These are phyloP conservation scores for Phytophthora quininea DNA, from an alignment of 352 stramenopile species.

Conservation along the genomic window DNA sequence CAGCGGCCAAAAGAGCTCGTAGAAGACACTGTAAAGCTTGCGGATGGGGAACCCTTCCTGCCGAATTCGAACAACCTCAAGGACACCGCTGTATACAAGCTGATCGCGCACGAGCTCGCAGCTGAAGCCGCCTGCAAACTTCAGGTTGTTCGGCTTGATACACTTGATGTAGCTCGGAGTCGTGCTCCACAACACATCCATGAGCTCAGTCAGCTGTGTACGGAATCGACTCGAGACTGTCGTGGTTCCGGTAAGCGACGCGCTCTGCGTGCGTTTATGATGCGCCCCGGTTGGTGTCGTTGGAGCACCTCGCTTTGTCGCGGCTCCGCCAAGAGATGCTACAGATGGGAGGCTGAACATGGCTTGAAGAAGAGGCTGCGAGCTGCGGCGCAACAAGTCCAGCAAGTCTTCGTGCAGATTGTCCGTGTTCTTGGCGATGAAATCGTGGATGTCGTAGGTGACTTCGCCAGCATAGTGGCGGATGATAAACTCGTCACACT, in stretches of 20 bases:
- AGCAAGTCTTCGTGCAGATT: constrained; percentile 89
- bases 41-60: constrained; percentile 92
- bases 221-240: constrained; percentile 79
- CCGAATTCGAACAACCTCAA: constrained; percentile 93
- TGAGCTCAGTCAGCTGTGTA: constrained; percentile 81
- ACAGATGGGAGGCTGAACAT: constrained; percentile 49
- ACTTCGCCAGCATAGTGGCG: constrained; percentile 86
- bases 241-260: constrained; percentile 62
- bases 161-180: constrained; percentile 95
- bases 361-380: constrained; percentile 64
- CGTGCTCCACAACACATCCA: constrained; percentile 85
- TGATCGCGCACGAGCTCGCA: constrained; percentile 90
- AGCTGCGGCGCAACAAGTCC: constrained; percentile 72
- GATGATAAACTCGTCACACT: constrained; percentile 88
- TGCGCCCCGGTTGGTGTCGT: constrained; percentile 20
- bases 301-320: constrained; percentile 31
- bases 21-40: constrained; percentile 78
- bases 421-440: constrained; percentile 90
- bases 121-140: constrained; percentile 90
- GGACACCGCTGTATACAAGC: constrained; percentile 91
- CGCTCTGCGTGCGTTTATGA: constrained; percentile 47
- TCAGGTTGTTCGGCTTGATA: constrained; percentile 95
- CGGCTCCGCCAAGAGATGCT: constrained; percentile 18
- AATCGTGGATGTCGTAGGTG: constrained; percentile 82
- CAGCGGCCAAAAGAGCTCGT: constrained; percentile 66